Evolutionary conservation across 495 filamentous ascomycete genomes (phyloP), one percentile per base, ranked within the genome.

Genomic region (Cercophora scortea): DNA sequence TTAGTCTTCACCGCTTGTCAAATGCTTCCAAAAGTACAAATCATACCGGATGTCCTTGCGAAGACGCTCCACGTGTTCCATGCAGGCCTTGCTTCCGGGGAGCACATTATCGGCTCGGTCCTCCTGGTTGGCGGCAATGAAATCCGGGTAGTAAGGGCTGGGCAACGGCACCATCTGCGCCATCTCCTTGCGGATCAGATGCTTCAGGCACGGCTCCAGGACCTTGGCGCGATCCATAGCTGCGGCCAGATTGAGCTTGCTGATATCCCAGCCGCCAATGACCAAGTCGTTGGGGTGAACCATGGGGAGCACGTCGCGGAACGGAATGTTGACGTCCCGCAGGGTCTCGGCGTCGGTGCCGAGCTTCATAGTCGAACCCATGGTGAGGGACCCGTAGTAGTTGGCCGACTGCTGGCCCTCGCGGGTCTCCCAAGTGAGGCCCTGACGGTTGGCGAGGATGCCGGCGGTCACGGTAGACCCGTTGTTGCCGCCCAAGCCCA

Each of bases 401-500:
- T 98, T 97, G 72, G 93, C 86, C 45, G 78, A 71, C 54, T 81
- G 89, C 53, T 78, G 73, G 41, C 91, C 93, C 71, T 95, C 87
- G 64, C 89, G 89, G 57, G 93, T 96, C 53, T 95, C 89, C 93
- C 93, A 98, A 52, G 76, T 75, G 49, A 97, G 80, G 40, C 80
- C 77, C 60, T 86, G 86, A 67, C 88, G 87, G 73, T 98, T 98
- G 70, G 90, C 93, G 65, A 98, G 80, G 70, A 98, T 95, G 70
- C 93, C 94, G 56, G 93, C 93, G 48, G 94, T 97, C 52, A 97
- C 89, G 56, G 93, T 98, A 57, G 89, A 86, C 62, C 93, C 93
- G 67, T 98, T 97, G 84, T 98, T 98, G 62, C 93, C 93, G 73
- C 93, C 93, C 88, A 84, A 93, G 55, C 93, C 93, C 55, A 97